phyloP scores from a whole-genome alignment of 2,329 filamentous ascomycete species.

The Colletotrichum sp. region DNA sequence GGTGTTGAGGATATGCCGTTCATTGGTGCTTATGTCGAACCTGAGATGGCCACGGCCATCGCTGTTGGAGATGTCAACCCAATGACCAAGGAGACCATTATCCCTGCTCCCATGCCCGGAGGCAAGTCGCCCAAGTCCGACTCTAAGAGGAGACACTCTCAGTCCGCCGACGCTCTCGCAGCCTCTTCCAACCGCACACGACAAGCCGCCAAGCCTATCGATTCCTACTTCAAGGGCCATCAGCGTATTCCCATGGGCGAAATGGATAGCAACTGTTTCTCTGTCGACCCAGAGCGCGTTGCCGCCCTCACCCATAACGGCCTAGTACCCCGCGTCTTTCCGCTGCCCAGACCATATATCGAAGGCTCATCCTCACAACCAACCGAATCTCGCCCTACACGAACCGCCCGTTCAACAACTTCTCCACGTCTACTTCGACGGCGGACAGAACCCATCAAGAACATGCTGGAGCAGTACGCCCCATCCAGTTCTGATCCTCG shows the following conservation, averaged over 20 bases:
- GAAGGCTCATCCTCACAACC: slow-evolving; percentile 32
- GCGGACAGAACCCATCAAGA: slow-evolving; percentile 57
- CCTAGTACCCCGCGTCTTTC: slow-evolving; percentile 60
- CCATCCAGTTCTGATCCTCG: neutral
- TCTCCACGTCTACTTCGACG: slow-evolving; percentile 51
- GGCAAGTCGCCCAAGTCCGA: slow-evolving; percentile 50
- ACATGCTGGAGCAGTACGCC: slow-evolving; percentile 36
- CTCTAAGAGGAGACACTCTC: slow-evolving; percentile 46
- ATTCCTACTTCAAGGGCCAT: slow-evolving; percentile 56
- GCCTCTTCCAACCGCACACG: slow-evolving; percentile 25
- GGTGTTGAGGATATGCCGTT: slow-evolving; percentile 76
- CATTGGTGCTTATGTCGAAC: slow-evolving; percentile 76
- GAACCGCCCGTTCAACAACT: slow-evolving; percentile 27
- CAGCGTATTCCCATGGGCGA: slow-evolving; percentile 62
- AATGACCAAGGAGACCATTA: slow-evolving; percentile 77
- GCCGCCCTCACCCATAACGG: slow-evolving; percentile 55
- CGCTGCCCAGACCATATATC: slow-evolving; percentile 62
- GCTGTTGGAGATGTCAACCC: slow-evolving; percentile 86
- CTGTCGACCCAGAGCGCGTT: slow-evolving; percentile 53
- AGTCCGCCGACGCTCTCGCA: slow-evolving; percentile 23
- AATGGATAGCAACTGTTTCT: slow-evolving; percentile 67
- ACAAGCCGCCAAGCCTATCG: slow-evolving; percentile 54
- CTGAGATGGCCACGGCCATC: slow-evolving; percentile 73
- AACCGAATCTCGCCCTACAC: slow-evolving; percentile 21
- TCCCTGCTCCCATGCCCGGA: slow-evolving; percentile 44